Evolutionary conservation across 1,284 basidiomycete genomes (phyloP), one percentile per base, ranked within the genome.

Genomic region (Moesziomyces globuligerus): DNA sequence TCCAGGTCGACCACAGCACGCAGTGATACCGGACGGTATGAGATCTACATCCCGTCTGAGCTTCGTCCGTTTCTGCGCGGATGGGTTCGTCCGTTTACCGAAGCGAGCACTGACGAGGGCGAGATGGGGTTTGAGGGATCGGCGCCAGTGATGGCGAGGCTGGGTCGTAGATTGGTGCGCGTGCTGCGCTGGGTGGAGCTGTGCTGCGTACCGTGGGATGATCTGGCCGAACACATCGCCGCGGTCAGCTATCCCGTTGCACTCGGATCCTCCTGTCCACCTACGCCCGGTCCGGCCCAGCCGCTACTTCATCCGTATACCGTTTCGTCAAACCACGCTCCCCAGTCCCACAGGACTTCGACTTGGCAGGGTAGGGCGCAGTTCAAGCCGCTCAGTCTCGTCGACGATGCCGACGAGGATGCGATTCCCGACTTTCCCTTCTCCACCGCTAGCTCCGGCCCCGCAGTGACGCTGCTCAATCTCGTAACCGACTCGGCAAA

Each of bases 201-300:
- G 29, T 69, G 66, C 28, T 26, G n/a, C 3, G 48, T 69, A 1
- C 59, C 66, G 1, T 69, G 40, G 41, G 66, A 69, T 23, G 66
- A 69, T 48, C 23, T 69, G 9, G 44, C 66, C 10, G 66, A 69
- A 23, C 66, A 69, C n/a, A 48, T 69, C 0, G 59, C 66, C 7
- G 66, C 66, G 3, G 66, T 69, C 3, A 49, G 45, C 26, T 59
- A 64, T 23, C 59, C 66, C 1, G 46, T 62, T 21, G 59, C 66
- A 3, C 36, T 60, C 3, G 50, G 39, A 7, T 53, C 65, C 0
- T 57, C 51, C 2, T 62, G 55, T 28, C 58, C 66, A 6, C 59
- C 66, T 6, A 62, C 66, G 20, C 66, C 66, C 1, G 62, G 62
- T 4, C 62, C 62, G 0, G 47, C 47, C 0, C 62, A 66, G 21